phyloP scores from a whole-genome alignment of 2,329 filamentous ascomycete species.

The Cercospora sp. region DNA sequence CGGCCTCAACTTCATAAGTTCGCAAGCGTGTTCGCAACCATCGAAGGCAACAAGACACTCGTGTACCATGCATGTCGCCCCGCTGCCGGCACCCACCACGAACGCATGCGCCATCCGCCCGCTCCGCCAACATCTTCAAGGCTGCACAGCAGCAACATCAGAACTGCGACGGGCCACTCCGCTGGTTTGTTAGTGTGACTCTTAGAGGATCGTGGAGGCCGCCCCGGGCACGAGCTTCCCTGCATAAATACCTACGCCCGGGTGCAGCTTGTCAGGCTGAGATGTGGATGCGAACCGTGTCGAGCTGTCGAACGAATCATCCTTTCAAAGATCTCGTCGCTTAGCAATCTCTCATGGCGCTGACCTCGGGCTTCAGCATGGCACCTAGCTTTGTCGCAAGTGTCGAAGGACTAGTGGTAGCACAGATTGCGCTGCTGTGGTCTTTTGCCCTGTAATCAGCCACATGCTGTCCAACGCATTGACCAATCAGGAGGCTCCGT shows the following conservation, averaged over 20 bases:
- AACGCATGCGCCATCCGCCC: not conserved
- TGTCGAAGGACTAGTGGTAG: not conserved
- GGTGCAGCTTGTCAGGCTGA: constrained; percentile 6
- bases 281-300: not conserved
- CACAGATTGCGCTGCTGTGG: not conserved
- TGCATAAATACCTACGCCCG: constrained; percentile 1
- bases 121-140: not conserved
- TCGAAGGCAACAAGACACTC: not conserved
- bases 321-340: not conserved
- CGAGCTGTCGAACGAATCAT: not conserved
- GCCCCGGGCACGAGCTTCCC: not conserved
- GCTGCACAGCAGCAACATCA: constrained; percentile 1
- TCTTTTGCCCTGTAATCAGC: not conserved
- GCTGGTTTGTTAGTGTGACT: not conserved
- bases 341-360: not conserved
- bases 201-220: not conserved
- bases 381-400: not conserved
- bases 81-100: not conserved
- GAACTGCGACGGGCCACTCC: not conserved
- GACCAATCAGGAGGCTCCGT: not conserved
- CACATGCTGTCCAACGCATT: not conserved
- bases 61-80: not conserved
- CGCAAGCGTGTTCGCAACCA: not conserved
- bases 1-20: not conserved
- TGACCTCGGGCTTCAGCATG: not conserved